A percentile compares a stretch with the other conserved stretches of the same genome.
Conservation (phyloP, 2,329 filamentous ascomycete species). For the Elsinoe perseae region DNA sequence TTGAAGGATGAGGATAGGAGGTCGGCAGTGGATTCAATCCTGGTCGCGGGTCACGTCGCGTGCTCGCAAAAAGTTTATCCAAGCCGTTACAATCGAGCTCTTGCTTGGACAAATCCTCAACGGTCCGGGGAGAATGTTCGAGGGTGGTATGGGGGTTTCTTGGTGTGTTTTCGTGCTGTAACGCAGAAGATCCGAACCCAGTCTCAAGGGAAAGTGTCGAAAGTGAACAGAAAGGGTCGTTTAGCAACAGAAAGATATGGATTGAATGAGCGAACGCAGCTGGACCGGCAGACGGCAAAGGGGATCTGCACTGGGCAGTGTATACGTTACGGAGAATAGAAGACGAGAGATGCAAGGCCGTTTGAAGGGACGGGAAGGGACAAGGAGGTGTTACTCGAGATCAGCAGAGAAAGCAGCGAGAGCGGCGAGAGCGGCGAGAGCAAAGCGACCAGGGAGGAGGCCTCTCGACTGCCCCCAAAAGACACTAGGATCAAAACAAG, state of each 20-base stretch:
- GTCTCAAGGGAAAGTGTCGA: slow-evolving; percentile 5
- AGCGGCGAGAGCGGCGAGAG: too few species aligned
- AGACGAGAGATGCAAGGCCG: slow-evolving; percentile 2
- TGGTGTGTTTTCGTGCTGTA: not conserved
- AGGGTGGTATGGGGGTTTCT: slow-evolving; percentile 2
- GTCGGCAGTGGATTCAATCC: not conserved
- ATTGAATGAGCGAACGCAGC: slow-evolving; percentile 1
- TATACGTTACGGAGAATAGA: slow-evolving; percentile 1
- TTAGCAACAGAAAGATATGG: not conserved
- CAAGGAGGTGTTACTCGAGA: slow-evolving; percentile 9
- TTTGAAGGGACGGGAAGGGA: slow-evolving; percentile 6
- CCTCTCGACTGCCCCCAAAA: too few species aligned
- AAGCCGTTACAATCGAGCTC: not conserved
- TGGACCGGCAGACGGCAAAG: slow-evolving; percentile 13
- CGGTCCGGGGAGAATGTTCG: slow-evolving; percentile 8
- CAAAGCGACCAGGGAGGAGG: too few species aligned
- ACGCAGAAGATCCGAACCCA: not conserved
- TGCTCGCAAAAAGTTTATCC: slow-evolving; percentile 2
- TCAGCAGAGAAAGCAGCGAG: not conserved
- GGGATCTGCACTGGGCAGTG: slow-evolving; percentile 13
- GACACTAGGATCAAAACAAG: slow-evolving; percentile 1
- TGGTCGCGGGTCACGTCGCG: slow-evolving; percentile 14
- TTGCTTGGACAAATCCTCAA: not conserved
- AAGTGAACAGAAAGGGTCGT: not conserved
- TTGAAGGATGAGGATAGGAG: slow-evolving; percentile 8